Evolutionary conservation across 306 rosid genomes (phyloP).

Genomic region (Oxytropis ochrocephala): DNA sequence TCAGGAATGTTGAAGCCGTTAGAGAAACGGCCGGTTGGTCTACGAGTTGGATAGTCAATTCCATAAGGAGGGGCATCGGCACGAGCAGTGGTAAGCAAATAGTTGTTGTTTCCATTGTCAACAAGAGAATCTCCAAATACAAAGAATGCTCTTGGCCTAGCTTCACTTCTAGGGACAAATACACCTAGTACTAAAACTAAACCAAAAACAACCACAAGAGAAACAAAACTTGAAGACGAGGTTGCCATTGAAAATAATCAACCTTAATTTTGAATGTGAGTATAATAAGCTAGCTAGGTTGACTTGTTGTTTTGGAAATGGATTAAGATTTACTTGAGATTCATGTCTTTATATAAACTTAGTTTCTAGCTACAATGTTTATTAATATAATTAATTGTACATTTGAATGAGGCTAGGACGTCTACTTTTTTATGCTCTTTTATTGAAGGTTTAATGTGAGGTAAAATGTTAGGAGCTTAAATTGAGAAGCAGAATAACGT

Average conservation of each 20-base stretch:
- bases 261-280: neutral
- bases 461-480: neutral
- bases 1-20: conserved; percentile 63
- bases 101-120: conserved; percentile 69
- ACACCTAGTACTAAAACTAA: neutral
- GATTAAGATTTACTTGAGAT: neutral
- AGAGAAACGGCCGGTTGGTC: conserved; percentile 55
- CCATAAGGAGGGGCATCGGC: conserved; percentile 63
- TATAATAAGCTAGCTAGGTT: neutral
- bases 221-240: neutral
- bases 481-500: neutral
- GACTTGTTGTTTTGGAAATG: neutral
- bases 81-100: conserved; percentile 42
- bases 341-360: neutral
- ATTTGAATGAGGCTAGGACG: neutral
- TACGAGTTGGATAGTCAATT: conserved; percentile 47
- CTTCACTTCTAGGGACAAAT: conserved; percentile 14
- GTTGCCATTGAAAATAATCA: conserved; percentile 12
- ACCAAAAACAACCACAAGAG: neutral
- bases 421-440: conserved; percentile 6
- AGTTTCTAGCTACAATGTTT: neutral
- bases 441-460: conserved; percentile 16
- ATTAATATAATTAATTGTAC: neutral
- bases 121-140: conserved; percentile 65
- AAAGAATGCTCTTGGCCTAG: conserved; percentile 43